Percentiles rank a stretch among this genome's conserved stretches.
phyloP scores from a whole-genome alignment of 345 rosid species.

The Bruguiera parviflora region DNA sequence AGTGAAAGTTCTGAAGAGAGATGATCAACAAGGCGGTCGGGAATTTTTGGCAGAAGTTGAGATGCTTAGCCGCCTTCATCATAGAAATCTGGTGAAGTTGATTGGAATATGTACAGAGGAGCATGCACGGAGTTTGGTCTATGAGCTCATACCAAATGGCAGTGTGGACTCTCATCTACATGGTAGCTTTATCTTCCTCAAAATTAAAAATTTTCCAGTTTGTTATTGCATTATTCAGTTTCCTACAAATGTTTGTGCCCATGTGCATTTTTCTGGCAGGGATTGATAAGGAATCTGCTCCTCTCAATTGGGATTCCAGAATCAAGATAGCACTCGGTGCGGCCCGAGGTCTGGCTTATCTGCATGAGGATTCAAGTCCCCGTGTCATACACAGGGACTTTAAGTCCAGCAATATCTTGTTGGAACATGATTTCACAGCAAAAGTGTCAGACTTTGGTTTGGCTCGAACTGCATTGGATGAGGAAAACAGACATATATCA shows the following conservation, averaged over 20 bases:
- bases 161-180: conserved; percentile 97
- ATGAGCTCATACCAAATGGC: conserved; percentile 93
- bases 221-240: background rate
- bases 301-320: conserved; percentile 86
- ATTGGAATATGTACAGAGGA: conserved; percentile 94
- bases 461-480: conserved; percentile 90
- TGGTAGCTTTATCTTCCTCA: conserved; percentile 39
- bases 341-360: conserved; percentile 90
- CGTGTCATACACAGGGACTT: conserved; percentile 95
- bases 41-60: conserved; percentile 96
- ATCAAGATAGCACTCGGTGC: conserved; percentile 96
- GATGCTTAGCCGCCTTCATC: conserved; percentile 98
- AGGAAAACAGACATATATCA: conserved; percentile 82
- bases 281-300: conserved; percentile 63
- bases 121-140: conserved; percentile 73
- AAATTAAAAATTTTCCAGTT: background rate
- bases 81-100: conserved; percentile 85
- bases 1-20: conserved; percentile 88
- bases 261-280: conserved; percentile 37
- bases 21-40: conserved; percentile 85
- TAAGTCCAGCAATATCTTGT: conserved; percentile 89
- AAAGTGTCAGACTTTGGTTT: conserved; percentile 96
- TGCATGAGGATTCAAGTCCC: conserved; percentile 97
- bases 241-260: conserved; percentile 4
- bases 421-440: conserved; percentile 88